These are phyloP conservation scores for Lactarius akahatsu DNA, from an alignment of 768 basidiomycete genomes.

Conservation along the genomic window DNA sequence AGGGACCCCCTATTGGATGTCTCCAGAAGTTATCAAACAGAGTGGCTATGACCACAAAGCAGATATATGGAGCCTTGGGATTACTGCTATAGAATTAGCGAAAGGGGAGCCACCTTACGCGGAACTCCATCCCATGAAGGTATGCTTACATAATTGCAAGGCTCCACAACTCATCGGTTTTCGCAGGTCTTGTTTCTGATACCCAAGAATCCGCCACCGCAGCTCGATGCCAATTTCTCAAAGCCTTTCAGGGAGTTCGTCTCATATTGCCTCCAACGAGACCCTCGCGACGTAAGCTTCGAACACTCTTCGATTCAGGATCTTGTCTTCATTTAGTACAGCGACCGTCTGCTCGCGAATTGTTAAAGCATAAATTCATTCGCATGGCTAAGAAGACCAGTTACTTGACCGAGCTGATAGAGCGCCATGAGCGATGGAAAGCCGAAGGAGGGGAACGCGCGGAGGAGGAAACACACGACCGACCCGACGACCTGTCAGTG, in stretches of 20 bases:
- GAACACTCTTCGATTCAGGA: background rate
- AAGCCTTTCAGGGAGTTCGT: slow-evolving; percentile 95
- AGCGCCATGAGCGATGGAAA: slow-evolving; percentile 91
- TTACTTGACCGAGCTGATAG: slow-evolving; percentile 94
- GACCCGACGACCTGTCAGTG: slow-evolving; percentile 62
- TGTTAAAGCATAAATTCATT: slow-evolving; percentile 95
- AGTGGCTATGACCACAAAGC: slow-evolving; percentile 99
- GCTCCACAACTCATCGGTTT: background rate
- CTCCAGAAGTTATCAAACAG: slow-evolving; percentile 99
- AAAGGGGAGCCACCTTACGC: slow-evolving; percentile 98
- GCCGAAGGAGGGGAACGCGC: slow-evolving; percentile 78
- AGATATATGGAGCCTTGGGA: slow-evolving; percentile 98
- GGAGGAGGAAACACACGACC: slow-evolving; percentile 68
- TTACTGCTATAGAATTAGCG: slow-evolving; percentile 96
- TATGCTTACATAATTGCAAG: slow-evolving; percentile 36
- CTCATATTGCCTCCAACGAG: slow-evolving; percentile 86
- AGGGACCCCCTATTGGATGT: slow-evolving; percentile 99
- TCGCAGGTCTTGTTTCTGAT: slow-evolving; percentile 92
- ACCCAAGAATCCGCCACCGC: slow-evolving; percentile 94
- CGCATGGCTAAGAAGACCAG: slow-evolving; percentile 91
- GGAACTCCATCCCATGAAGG: slow-evolving; percentile 99
- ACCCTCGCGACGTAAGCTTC: slow-evolving; percentile 78
- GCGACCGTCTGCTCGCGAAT: slow-evolving; percentile 93
- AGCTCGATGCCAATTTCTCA: slow-evolving; percentile 86
- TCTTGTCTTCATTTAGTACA: slow-evolving; percentile 37